phyloP scores from a whole-genome alignment of 1,139 yeast genomes.

The Nakaseomyces glabratus region DNA sequence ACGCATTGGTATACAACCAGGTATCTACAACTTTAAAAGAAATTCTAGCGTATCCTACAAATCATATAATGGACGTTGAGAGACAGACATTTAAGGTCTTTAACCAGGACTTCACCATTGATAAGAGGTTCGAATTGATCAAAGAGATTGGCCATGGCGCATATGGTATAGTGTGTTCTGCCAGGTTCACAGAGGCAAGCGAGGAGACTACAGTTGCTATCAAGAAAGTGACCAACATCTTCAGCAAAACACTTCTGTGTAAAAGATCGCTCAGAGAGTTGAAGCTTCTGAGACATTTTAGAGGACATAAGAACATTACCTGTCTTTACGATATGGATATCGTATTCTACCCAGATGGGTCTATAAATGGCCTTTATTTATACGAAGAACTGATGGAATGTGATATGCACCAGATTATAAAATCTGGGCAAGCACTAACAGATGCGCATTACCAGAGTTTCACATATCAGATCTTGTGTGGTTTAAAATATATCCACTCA shows the following conservation, averaged over 20 bases:
- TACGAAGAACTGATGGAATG: constrained; percentile 97
- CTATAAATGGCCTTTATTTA: constrained; percentile 81
- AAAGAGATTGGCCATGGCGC: constrained; percentile 97
- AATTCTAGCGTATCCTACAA: too few species aligned
- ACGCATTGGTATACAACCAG: too few species aligned
- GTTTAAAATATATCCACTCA: constrained; percentile 86
- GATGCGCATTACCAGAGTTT: constrained; percentile 93
- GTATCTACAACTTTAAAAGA: too few species aligned
- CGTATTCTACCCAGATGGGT: constrained; percentile 41
- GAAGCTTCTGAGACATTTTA: constrained; percentile 77
- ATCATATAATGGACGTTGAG: constrained; percentile 15
- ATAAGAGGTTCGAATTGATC: constrained; percentile 71
- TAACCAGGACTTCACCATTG: constrained; percentile 85
- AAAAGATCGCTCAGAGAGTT: constrained; percentile 85
- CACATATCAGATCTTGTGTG: constrained; percentile 85
- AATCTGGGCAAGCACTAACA: constrained; percentile 88
- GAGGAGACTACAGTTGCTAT: constrained; percentile 84
- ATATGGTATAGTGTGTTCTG: constrained; percentile 92
- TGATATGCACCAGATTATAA: constrained; percentile 93
- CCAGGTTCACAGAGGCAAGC: constrained; percentile 58
- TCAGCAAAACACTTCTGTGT: constrained; percentile 78
- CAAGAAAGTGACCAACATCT: constrained; percentile 87
- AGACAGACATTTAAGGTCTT: constrained; percentile 54
- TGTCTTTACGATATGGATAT: constrained; percentile 90
- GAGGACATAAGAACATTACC: constrained; percentile 90